Percentiles rank a stretch among this genome's conserved stretches.
These are phyloP conservation scores for Calonectria hawksworthii DNA, from an alignment of 2,329 filamentous ascomycete species.

Conservation along the genomic window DNA sequence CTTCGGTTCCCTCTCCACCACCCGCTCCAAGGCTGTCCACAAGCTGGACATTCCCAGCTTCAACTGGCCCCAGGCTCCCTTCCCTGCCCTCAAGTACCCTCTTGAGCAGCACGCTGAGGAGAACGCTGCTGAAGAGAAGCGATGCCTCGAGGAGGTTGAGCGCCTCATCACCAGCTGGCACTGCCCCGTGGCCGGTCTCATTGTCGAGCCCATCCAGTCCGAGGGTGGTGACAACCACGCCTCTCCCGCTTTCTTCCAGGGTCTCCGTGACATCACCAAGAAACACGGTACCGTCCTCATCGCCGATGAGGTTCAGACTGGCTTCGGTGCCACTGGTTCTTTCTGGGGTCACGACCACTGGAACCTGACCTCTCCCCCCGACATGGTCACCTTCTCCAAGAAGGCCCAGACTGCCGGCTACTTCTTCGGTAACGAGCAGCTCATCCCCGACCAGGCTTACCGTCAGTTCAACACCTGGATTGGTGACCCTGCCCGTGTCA, in stretches of 20 bases:
- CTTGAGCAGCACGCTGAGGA: constrained; percentile 77
- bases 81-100: constrained; percentile 84
- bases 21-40: constrained; percentile 86
- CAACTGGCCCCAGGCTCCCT: constrained; percentile 87
- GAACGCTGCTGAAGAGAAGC: constrained; percentile 79
- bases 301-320: constrained; percentile 88
- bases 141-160: constrained; percentile 81
- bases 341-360: constrained; percentile 93
- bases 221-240: constrained; percentile 90
- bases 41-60: constrained; percentile 92
- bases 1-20: constrained; percentile 83
- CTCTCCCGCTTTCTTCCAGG: constrained; percentile 82
- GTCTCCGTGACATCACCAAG: constrained; percentile 79
- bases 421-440: constrained; percentile 81
- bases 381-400: constrained; percentile 92
- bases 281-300: constrained; percentile 81
- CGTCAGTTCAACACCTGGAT: constrained; percentile 93
- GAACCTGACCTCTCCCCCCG: constrained; percentile 78
- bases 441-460: constrained; percentile 86
- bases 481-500: constrained; percentile 82
- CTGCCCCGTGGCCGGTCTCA: constrained; percentile 79
- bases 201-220: constrained; percentile 86
- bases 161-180: constrained; percentile 76
- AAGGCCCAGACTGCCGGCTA: constrained; percentile 89
- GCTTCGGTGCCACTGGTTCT: constrained; percentile 84